Conservation (phyloP, 805 yeast species). For the Ogataea allantospora region DNA sequence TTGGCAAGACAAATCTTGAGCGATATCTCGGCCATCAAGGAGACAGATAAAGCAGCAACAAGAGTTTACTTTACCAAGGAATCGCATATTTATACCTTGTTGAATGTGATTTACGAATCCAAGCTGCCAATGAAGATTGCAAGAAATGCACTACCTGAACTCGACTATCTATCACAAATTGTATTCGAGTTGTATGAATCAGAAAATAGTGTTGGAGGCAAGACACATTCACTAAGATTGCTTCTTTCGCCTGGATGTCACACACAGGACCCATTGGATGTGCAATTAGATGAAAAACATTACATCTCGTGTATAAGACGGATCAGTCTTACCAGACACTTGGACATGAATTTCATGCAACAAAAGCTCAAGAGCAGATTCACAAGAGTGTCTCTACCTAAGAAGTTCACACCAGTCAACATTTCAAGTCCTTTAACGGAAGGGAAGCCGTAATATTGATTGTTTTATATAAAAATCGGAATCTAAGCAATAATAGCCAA, state of each 20-base stretch:
- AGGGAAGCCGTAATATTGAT: slow-evolving; percentile 10
- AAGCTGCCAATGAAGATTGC: slow-evolving; percentile 94
- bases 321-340: slow-evolving; percentile 83
- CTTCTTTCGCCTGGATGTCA: slow-evolving; percentile 98
- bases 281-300: slow-evolving; percentile 92
- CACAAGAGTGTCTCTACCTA: slow-evolving; percentile 84
- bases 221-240: slow-evolving; percentile 85
- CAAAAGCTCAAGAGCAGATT: slow-evolving; percentile 80
- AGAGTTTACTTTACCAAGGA: slow-evolving; percentile 95
- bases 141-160: slow-evolving; percentile 92
- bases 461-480: slow-evolving; percentile 2
- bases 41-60: slow-evolving; percentile 76
- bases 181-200: slow-evolving; percentile 90
- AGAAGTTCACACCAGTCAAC: slow-evolving; percentile 85
- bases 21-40: slow-evolving; percentile 78
- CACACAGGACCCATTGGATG: slow-evolving; percentile 95
- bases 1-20: slow-evolving; percentile 81
- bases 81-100: slow-evolving; percentile 89
- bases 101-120: slow-evolving; percentile 88
- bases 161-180: slow-evolving; percentile 92
- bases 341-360: slow-evolving; percentile 85
- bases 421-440: slow-evolving; percentile 54
- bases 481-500: slow-evolving; percentile 52
- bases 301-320: slow-evolving; percentile 95
- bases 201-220: slow-evolving; percentile 62